Base-by-base conservation (phyloP, 371 early-diverging fungal genomes). In the Entomophthora muscae region DNA sequence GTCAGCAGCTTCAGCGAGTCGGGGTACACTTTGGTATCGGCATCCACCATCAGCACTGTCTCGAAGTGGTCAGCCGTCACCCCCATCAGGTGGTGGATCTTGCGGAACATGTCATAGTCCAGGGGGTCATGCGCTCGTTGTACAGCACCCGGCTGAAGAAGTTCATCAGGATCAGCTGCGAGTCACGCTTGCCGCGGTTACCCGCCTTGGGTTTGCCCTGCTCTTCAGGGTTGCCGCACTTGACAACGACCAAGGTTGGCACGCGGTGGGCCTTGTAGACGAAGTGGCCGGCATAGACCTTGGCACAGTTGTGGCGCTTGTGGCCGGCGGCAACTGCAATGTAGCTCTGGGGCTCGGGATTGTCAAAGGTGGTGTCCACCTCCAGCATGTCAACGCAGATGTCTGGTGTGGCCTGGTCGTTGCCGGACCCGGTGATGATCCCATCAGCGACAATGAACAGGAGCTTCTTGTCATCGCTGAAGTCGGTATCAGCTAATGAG, bases 181-280 rank as follows among this genome's bases (percentile, higher is more conserved):
- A 88, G 71, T 96, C 96, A 71, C 95, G 83, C 70, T 95, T 95
- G 61, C 96, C 96, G 64, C 96, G 77, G 70, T 96, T 92, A 31
- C 90, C 90, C 17, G 88, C 79, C 73, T 87, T 87, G 60, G 83
- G 73, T 60, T 81, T 80, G 54, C 86, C 85, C 65, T 72, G 71
- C 66, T 88, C 86, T 22, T 71, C 79, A 28, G 79, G 77, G 42
- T 76, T 75, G 42, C 93, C 93, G 66, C 88, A 87, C 72, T 93
- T 93, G 61, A 88, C 83, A 23, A 91, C 78, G 32, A 87, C 66
- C 22, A 92, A 72, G 59, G 82, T 84, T 1, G 90, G 88, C 1
- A 85, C 78, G 23, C 75, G 73, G 62, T 75, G 76, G 53, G 76
- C 78, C 66, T 81, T 76, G 66, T 76, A 73, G 1, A 56, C 57